Base-by-base conservation (phyloP, 129 eudicot species). In the Helianthus tuberosus region DNA sequence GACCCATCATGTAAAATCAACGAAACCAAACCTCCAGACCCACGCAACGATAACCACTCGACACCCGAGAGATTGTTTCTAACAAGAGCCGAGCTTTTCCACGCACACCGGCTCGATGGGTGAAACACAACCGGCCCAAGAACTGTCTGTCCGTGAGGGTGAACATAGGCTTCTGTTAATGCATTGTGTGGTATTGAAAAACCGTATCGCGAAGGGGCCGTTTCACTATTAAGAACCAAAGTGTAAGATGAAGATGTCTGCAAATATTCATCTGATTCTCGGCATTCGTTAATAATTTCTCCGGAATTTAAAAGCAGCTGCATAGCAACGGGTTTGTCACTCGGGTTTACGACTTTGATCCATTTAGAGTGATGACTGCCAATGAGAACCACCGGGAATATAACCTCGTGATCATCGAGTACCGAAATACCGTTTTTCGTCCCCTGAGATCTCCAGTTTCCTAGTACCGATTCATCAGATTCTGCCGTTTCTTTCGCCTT, bases 11-110 rank as follows among this genome's bases (percentile, higher is more conserved):
- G 84, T 75, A 93, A 78, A 41, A 66, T 82, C 49, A 93, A 55
- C 4, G 96, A 92, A 61, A 79, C 69, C 39, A 77, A 84, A 6
- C 98, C 98, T 49, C 98, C 98, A 59, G 79, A 83, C 20, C 97
- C 98, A 68, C 75, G 89, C 69, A 93, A 75, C 8, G 91, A 47
- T 72, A 93, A 49, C 96, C 89, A 90, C 84, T 89, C 98, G 5
- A 94, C 93, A 63, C 98, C 98, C 20, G 98, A 90, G 47, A 88
- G 88, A 83, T 90, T 90, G 87, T 90, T 94, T 73, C 97, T 84
- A 13, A 90, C 66, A 8, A 94, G 83, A 49, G 78, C 97, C 13
- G 98, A 94, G 65, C 97, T 90, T 78, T 47, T 86, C 98, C 98
- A 94, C 13, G 68, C 75, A 76, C 98, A 94, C 23, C 93, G 73